Percentiles rank a stretch among this genome's conserved stretches.
Evolutionary conservation across 345 rosid genomes (phyloP).

Genomic region (Pseudoturritis turrita): DNA sequence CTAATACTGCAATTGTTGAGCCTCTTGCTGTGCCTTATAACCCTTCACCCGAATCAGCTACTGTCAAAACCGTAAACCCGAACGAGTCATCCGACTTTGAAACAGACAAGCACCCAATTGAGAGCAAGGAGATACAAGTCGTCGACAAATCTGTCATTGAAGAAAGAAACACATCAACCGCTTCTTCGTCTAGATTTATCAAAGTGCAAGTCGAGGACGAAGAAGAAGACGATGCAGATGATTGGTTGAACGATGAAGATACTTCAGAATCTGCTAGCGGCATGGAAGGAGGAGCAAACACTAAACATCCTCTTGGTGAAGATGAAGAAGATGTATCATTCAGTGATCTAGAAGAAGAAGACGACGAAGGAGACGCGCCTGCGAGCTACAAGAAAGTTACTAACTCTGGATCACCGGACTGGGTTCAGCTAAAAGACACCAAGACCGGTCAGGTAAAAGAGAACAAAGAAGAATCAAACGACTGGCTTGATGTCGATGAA

Average conservation of each 20-base stretch:
- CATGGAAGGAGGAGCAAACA: slow-evolving; percentile 20
- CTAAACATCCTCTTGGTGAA: slow-evolving; percentile 34
- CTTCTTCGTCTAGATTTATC: slow-evolving; percentile 29
- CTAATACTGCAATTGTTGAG: background rate
- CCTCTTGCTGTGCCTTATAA: background rate
- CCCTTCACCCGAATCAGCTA: slow-evolving; percentile 9
- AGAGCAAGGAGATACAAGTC: slow-evolving; percentile 45
- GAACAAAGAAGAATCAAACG: slow-evolving; percentile 5
- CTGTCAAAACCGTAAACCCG: slow-evolving; percentile 13
- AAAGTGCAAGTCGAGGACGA: slow-evolving; percentile 25
- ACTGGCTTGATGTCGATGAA: slow-evolving; percentile 10
- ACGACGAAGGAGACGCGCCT: slow-evolving; percentile 29
- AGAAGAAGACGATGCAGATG: slow-evolving; percentile 64
- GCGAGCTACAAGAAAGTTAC: slow-evolving; percentile 38
- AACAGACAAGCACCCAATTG: slow-evolving; percentile 50
- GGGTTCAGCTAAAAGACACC: slow-evolving; percentile 1
- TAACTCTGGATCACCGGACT: background rate
- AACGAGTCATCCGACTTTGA: slow-evolving; percentile 34
- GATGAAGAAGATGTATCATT: slow-evolving; percentile 82
- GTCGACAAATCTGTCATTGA: slow-evolving; percentile 51
- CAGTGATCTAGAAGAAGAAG: slow-evolving; percentile 87
- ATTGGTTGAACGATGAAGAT: slow-evolving; percentile 81
- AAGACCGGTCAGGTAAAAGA: background rate
- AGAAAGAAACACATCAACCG: slow-evolving; percentile 32
- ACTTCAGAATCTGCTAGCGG: slow-evolving; percentile 42